These are phyloP conservation scores for Terana coerulea DNA, from an alignment of 768 basidiomycete species.

Conservation along the genomic window DNA sequence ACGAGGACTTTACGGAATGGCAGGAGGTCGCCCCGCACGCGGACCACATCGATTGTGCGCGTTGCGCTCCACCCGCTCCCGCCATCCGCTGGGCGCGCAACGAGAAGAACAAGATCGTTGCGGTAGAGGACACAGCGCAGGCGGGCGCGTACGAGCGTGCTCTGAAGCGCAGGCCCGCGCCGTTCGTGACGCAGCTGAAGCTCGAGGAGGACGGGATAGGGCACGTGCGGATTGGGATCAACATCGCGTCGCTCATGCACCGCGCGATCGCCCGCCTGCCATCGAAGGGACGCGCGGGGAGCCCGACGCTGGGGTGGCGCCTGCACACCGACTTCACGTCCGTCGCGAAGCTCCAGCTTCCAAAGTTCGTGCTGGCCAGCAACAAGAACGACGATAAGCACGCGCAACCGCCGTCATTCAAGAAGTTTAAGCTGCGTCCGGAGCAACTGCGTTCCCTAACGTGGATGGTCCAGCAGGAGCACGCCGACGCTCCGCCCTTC, in stretches of 20 bases:
- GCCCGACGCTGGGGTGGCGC: slow-evolving; percentile 67
- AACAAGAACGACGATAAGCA: slow-evolving; percentile 74
- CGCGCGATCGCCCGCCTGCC: slow-evolving; percentile 83
- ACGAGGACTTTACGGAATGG: slow-evolving; percentile 71
- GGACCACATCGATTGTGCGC: slow-evolving; percentile 55
- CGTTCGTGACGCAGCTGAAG: slow-evolving; percentile 83
- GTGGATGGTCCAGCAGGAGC: slow-evolving; percentile 90
- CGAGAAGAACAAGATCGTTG: slow-evolving; percentile 54
- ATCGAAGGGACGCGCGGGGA: slow-evolving; percentile 36
- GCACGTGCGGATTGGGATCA: slow-evolving; percentile 79
- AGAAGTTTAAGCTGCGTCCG: slow-evolving; percentile 61
- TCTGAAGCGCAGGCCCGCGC: slow-evolving; percentile 79
- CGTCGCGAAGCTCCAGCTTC: slow-evolving; percentile 55
- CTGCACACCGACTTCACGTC: slow-evolving; percentile 65
- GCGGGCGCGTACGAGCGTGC: slow-evolving; percentile 88
- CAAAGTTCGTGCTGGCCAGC: slow-evolving; percentile 67
- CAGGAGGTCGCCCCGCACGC: slow-evolving; percentile 30
- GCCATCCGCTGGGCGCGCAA: slow-evolving; percentile 68
- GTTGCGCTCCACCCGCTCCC: slow-evolving; percentile 81
- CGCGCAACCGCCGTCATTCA: slow-evolving; percentile 77
- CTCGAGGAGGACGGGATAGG: slow-evolving; percentile 60
- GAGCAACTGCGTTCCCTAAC: slow-evolving; percentile 88
- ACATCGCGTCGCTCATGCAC: slow-evolving; percentile 83
- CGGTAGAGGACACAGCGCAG: slow-evolving; percentile 80
- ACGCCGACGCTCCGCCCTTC: slow-evolving; percentile 60